phyloP scores from a whole-genome alignment of 768 basidiomycete species.

The Lentinula detonsa region DNA sequence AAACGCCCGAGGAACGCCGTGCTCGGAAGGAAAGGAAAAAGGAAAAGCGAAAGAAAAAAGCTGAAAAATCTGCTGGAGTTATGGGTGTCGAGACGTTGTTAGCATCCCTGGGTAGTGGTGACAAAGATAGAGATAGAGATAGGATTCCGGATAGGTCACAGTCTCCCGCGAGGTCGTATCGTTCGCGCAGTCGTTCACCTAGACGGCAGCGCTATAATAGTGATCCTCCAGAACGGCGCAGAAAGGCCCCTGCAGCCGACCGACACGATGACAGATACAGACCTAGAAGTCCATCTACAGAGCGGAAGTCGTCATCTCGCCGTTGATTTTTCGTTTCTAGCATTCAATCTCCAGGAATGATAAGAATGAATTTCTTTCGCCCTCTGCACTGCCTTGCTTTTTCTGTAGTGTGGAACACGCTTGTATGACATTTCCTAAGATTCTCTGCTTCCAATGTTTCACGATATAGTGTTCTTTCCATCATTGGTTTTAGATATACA shows the following conservation, averaged over 20 bases:
- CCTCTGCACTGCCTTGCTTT: too few relatives aligned
- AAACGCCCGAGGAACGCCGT: constrained; percentile 74
- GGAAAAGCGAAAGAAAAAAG: constrained; percentile 57
- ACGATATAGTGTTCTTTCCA: too few relatives aligned
- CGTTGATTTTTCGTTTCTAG: background rate
- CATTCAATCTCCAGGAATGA: background rate
- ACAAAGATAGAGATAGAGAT: constrained; percentile 2
- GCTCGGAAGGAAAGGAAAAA: constrained; percentile 71
- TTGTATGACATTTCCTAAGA: too few relatives aligned
- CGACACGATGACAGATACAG: background rate
- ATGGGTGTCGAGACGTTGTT: constrained; percentile 65
- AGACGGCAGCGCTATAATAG: constrained; percentile 13
- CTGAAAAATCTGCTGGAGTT: constrained; percentile 52
- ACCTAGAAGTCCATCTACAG: background rate
- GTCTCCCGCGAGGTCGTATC: constrained; percentile 3
- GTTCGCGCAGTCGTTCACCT: constrained; percentile 16
- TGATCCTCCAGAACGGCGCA: background rate
- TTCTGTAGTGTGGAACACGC: too few relatives aligned
- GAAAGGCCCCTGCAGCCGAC: background rate
- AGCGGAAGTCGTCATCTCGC: background rate
- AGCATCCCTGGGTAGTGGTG: constrained; percentile 38
- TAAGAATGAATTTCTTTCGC: too few relatives aligned
- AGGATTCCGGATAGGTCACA: background rate
- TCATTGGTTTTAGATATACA: too few relatives aligned
- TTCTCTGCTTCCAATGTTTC: too few relatives aligned